A percentile compares a stretch with the other conserved stretches of the same genome.
Evolutionary conservation across 1,284 basidiomycete genomes (phyloP).

Genomic region (Bondarzewia mesenterica): DNA sequence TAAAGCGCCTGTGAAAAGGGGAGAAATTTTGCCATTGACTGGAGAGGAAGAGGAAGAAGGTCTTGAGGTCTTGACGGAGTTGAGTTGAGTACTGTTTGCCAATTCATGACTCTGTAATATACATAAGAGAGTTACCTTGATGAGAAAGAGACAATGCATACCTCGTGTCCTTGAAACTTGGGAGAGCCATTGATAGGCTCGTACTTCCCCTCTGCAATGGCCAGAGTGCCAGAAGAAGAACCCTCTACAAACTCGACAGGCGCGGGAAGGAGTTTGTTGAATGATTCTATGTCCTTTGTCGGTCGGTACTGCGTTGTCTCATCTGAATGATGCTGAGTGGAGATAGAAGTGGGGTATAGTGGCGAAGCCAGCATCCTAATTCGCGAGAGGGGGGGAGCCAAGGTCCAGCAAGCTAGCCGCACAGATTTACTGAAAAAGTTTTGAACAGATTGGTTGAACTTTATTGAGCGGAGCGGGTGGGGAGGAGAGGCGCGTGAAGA

Average conservation of each 20-base stretch:
- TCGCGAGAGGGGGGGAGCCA: constrained; percentile 1
- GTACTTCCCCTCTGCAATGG: constrained; percentile 64
- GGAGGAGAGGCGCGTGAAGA: background rate
- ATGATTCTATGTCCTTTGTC: constrained; percentile 60
- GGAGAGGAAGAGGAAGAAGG: no score
- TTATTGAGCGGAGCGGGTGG: background rate
- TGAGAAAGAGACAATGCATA: constrained; percentile 23
- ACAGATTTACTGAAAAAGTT: background rate
- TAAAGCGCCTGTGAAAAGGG: constrained; percentile 41
- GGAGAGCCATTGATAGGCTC: constrained; percentile 66
- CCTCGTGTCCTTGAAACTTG: constrained; percentile 29
- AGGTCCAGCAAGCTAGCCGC: background rate
- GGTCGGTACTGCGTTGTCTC: constrained; percentile 51
- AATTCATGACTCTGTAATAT: no score
- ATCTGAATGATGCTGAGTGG: constrained; percentile 36
- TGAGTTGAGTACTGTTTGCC: no score
- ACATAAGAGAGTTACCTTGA: no score
- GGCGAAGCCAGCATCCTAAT: constrained; percentile 52
- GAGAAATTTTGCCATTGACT: background rate
- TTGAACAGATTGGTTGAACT: no score
- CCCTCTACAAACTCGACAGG: constrained; percentile 76
- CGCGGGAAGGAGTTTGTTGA: constrained; percentile 66
- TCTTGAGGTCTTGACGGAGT: no score
- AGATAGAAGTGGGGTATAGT: constrained; percentile 43
- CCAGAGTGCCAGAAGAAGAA: constrained; percentile 64